A percentile compares a stretch with the other conserved stretches of the same genome.
phyloP scores from a whole-genome alignment of 495 filamentous ascomycete genomes.

The Penicillium riverlandense region DNA sequence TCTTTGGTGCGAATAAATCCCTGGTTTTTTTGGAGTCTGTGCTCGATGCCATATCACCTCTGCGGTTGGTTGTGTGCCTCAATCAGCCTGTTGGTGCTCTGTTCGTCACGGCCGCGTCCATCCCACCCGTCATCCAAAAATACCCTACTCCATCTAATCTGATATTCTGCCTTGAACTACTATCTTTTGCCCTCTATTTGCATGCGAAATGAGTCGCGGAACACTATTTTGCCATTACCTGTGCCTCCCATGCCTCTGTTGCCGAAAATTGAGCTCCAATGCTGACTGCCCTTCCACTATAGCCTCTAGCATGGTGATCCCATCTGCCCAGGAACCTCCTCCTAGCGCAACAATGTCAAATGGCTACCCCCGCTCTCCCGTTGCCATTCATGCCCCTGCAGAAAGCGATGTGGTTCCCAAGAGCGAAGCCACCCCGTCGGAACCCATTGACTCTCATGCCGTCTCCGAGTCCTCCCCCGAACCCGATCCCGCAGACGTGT shows the following conservation, averaged over 20 bases:
- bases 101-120: slow-evolving; percentile 28
- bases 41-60: slow-evolving; percentile 7
- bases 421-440: slow-evolving; percentile 48
- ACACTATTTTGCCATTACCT: slow-evolving; percentile 14
- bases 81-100: slow-evolving; percentile 15
- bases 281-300: slow-evolving; percentile 35
- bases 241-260: slow-evolving; percentile 9
- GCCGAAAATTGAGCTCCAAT: slow-evolving; percentile 32
- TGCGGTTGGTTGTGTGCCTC: slow-evolving; percentile 16
- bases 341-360: slow-evolving; percentile 38
- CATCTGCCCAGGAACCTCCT: slow-evolving; percentile 37
- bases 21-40: slow-evolving; percentile 5
- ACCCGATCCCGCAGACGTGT: slow-evolving; percentile 60
- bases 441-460: slow-evolving; percentile 34
- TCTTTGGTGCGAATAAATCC: slow-evolving; percentile 2
- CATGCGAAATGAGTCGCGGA: slow-evolving; percentile 29
- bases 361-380: slow-evolving; percentile 38
- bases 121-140: slow-evolving; percentile 39
- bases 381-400: slow-evolving; percentile 26
- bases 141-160: slow-evolving; percentile 31
- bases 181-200: slow-evolving; percentile 18
- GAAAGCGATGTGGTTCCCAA: slow-evolving; percentile 31
- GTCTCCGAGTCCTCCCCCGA: slow-evolving; percentile 45
- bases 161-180: slow-evolving; percentile 23
- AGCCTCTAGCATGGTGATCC: slow-evolving; percentile 49